A percentile compares a stretch with the other conserved stretches of the same genome.
These are phyloP conservation scores for Fusarium sp. DNA, from an alignment of 2,329 filamentous ascomycete species.

Conservation along the genomic window DNA sequence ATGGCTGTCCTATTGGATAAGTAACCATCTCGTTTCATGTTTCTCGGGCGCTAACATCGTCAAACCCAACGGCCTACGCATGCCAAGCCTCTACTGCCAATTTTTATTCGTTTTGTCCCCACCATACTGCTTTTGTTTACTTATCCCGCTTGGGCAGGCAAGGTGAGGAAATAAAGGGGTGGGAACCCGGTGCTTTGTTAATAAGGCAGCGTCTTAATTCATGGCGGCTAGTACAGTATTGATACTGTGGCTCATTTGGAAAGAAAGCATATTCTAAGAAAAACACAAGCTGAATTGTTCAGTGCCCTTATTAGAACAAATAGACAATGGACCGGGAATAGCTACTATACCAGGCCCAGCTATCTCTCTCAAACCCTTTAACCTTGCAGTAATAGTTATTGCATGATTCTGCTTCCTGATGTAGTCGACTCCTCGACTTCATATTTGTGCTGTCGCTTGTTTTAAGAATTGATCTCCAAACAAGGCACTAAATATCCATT, in stretches of 20 bases:
- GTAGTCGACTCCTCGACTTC: no score
- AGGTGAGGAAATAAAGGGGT: constrained; percentile 27
- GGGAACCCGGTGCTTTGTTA: constrained; percentile 1
- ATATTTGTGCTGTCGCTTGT: no score
- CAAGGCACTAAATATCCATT: no score
- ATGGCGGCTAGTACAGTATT: neutral
- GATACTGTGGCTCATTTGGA: constrained; percentile 9
- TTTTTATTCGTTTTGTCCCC: constrained; percentile 27
- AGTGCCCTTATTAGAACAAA: no score
- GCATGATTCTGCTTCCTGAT: no score
- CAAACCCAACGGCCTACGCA: constrained; percentile 43
- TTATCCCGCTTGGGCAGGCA: neutral
- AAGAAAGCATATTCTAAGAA: neutral
- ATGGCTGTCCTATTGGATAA: constrained; percentile 26
- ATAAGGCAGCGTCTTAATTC: no score
- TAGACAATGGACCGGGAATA: no score
- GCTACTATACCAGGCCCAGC: no score
- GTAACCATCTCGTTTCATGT: constrained; percentile 47
- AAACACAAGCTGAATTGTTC: no score
- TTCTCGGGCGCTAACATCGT: constrained; percentile 49
- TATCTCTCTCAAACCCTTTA: no score
- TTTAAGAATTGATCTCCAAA: no score
- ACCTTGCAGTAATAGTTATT: no score
- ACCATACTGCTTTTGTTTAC: constrained; percentile 19
- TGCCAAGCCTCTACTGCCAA: constrained; percentile 34